Percentiles rank a stretch among this genome's conserved stretches.
phyloP scores from a whole-genome alignment of 2,329 filamentous ascomycete genomes.

The Aphanocladium album region DNA sequence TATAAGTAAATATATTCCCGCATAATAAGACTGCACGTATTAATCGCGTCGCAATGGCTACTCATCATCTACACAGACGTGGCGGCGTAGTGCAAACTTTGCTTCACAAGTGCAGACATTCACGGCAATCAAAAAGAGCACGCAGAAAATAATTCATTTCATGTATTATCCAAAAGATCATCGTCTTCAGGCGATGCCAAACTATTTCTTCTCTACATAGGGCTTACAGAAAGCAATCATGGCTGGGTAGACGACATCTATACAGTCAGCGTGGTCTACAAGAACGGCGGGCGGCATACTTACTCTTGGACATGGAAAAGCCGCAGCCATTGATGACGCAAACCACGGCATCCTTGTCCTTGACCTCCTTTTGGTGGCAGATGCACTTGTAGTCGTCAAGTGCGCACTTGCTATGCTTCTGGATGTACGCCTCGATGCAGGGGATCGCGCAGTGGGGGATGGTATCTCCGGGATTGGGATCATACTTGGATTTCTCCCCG shows the following conservation, averaged over 20 bases:
- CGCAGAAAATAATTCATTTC: too few species aligned
- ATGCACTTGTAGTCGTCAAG: slow-evolving; percentile 30
- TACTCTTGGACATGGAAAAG: slow-evolving; percentile 32
- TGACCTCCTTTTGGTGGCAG: slow-evolving; percentile 28
- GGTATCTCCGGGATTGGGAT: slow-evolving; percentile 25
- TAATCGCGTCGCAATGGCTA: too few species aligned
- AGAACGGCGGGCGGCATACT: not conserved
- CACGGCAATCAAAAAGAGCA: too few species aligned
- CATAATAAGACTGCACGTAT: too few species aligned
- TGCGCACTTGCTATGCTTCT: slow-evolving; percentile 24
- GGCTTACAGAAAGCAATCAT: not conserved
- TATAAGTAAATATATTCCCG: too few species aligned
- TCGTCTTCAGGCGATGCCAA: not conserved
- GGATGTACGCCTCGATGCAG: slow-evolving; percentile 22
- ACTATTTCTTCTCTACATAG: not conserved
- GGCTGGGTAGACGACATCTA: not conserved
- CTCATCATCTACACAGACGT: not conserved
- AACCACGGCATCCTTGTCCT: slow-evolving; percentile 28
- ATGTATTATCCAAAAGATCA: not conserved
- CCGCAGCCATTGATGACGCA: slow-evolving; percentile 35
- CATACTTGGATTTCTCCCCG: not conserved
- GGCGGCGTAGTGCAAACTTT: not conserved
- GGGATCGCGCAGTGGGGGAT: slow-evolving; percentile 36
- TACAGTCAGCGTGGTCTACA: not conserved
- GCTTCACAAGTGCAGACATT: not conserved